Conservation (phyloP, 306 rosid species). For the Canavalia gladiata region DNA sequence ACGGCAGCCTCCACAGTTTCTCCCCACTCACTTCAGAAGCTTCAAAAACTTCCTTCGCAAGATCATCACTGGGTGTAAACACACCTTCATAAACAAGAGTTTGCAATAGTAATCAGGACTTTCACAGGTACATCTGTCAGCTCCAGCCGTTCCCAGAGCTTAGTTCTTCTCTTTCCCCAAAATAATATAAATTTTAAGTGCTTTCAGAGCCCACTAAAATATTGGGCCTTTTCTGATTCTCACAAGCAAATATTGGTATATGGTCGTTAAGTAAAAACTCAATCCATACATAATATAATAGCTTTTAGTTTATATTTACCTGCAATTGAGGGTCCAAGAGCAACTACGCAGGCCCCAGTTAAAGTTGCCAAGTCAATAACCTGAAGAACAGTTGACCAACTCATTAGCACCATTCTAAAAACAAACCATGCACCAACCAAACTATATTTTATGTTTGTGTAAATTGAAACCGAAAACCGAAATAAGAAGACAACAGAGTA, state of each 20-base stretch:
- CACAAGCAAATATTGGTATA: constrained; percentile 1
- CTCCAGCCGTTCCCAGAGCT: constrained; percentile 29
- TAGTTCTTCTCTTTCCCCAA: constrained; percentile 19
- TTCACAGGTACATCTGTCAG: constrained; percentile 1
- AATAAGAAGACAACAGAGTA: constrained; percentile 11
- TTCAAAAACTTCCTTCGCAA: constrained; percentile 83
- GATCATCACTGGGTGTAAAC: constrained; percentile 93
- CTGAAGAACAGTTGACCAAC: constrained; percentile 59
- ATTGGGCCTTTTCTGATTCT: background rate
- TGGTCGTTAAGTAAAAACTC: background rate
- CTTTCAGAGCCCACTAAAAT: background rate
- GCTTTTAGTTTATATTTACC: constrained; percentile 57
- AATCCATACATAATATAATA: background rate
- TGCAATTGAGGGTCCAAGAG: constrained; percentile 95
- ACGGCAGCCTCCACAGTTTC: constrained; percentile 95
- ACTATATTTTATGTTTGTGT: constrained; percentile 8
- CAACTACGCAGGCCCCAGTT: constrained; percentile 91
- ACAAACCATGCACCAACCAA: constrained; percentile 24
- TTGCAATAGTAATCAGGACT: constrained; percentile 39
- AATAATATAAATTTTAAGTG: constrained; percentile 17
- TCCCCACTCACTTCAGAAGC: constrained; percentile 92
- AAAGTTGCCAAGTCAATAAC: constrained; percentile 93
- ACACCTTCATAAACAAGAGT: constrained; percentile 65
- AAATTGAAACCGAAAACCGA: constrained; percentile 32
- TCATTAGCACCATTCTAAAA: constrained; percentile 53